phyloP scores from a whole-genome alignment of 2,329 filamentous ascomycete species.

The Diaporthe longicolla region DNA sequence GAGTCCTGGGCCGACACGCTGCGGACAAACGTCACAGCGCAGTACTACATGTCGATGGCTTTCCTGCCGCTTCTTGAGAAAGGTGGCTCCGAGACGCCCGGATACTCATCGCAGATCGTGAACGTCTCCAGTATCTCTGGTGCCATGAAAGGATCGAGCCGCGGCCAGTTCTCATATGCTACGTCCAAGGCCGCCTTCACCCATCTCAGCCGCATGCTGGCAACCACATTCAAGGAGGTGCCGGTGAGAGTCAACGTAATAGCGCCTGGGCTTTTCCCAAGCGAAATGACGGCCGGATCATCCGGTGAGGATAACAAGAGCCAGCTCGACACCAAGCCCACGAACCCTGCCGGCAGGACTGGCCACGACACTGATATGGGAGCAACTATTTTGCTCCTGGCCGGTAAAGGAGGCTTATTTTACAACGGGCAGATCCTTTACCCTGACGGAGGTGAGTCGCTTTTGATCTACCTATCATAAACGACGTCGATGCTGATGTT shows the following conservation, averaged over 20 bases:
- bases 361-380: constrained; percentile 66
- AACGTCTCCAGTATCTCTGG: constrained; percentile 67
- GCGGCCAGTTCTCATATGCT: constrained; percentile 67
- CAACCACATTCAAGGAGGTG: constrained; percentile 60
- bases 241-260: constrained; percentile 71
- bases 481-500: background rate
- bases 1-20: constrained; percentile 64
- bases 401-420: constrained; percentile 64
- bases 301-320: constrained; percentile 63
- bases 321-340: constrained; percentile 55
- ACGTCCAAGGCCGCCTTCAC: constrained; percentile 63
- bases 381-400: constrained; percentile 64
- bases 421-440: constrained; percentile 68
- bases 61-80: constrained; percentile 66
- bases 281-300: constrained; percentile 62
- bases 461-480: background rate
- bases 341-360: constrained; percentile 58
- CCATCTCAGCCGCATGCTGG: constrained; percentile 61
- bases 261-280: constrained; percentile 62
- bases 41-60: constrained; percentile 66
- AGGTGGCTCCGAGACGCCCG: constrained; percentile 57
- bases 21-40: constrained; percentile 63
- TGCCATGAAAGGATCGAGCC: constrained; percentile 63
- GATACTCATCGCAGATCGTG: constrained; percentile 64
- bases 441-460: constrained; percentile 59